Evolutionary conservation across 2,329 filamentous ascomycete genomes (phyloP).

Genomic region (Sarocladiaceae sp.): DNA sequence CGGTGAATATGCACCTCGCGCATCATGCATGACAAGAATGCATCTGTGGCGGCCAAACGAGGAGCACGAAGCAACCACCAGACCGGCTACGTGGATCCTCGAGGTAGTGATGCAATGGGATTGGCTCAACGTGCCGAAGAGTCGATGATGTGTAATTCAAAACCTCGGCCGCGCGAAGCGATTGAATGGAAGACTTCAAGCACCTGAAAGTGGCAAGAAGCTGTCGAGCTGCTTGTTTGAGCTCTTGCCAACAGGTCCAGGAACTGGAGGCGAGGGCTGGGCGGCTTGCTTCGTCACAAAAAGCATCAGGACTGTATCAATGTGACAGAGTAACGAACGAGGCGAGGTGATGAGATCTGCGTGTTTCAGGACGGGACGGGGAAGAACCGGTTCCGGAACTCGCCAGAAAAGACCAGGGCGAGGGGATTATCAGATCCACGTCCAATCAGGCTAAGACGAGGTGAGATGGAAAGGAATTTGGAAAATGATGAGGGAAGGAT

Average conservation of each 20-base stretch:
- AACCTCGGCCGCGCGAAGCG: not conserved
- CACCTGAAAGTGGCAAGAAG: not conserved
- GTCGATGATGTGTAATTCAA: not conserved
- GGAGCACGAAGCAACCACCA: not conserved
- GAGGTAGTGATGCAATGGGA: not conserved
- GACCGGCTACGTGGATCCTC: not conserved
- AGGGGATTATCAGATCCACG: too few species aligned
- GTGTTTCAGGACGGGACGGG: not conserved
- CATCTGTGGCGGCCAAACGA: not conserved
- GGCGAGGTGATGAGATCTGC: not conserved
- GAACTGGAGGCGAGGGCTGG: too few species aligned
- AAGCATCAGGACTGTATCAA: not conserved
- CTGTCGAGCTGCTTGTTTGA: not conserved
- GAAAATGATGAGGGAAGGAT: not conserved
- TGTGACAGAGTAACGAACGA: not conserved
- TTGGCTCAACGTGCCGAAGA: not conserved
- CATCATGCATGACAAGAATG: not conserved
- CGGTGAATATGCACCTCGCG: constrained; percentile 4
- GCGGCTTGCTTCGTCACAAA: too few species aligned
- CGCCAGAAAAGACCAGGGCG: not conserved
- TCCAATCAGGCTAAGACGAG: not conserved
- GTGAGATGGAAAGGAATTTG: too few species aligned
- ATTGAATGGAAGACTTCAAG: not conserved
- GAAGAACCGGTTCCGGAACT: not conserved
- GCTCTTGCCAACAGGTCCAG: too few species aligned